Percentiles rank a stretch among this genome's conserved stretches.
Conservation (phyloP, 805 yeast genomes). For the Saturnispora gosingensis region DNA sequence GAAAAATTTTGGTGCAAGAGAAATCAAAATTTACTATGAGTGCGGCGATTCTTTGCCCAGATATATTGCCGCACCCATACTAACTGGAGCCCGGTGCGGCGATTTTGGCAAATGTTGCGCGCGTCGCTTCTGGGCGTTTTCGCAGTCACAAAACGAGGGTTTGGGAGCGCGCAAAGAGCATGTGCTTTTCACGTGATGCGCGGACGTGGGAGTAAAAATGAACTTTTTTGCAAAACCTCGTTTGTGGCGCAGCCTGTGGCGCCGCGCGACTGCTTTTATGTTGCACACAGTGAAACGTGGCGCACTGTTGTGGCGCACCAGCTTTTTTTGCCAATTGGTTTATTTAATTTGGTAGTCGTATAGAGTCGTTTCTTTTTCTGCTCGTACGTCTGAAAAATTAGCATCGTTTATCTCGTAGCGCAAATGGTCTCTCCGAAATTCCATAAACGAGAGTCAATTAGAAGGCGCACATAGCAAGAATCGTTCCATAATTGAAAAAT, state of each 20-base stretch:
- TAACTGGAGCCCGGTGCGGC: neutral
- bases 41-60: neutral
- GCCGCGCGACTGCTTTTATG: neutral
- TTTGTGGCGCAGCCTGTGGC: neutral
- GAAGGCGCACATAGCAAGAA: neutral
- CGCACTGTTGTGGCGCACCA: neutral
- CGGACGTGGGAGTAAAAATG: neutral
- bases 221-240: neutral
- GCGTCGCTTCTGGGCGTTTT: neutral
- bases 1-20: neutral
- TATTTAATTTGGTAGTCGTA: neutral
- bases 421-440: neutral
- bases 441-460: neutral
- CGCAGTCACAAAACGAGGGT: conserved; percentile 2
- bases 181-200: neutral
- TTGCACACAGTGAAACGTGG: neutral
- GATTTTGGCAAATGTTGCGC: neutral
- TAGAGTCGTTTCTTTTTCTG: neutral
- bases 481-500: neutral
- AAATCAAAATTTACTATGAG: neutral
- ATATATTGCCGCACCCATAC: neutral
- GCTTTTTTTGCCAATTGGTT: too few species aligned
- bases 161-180: neutral
- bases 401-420: neutral
- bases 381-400: neutral